These are phyloP conservation scores for Paecilomyces sp. DNA, from an alignment of 2,329 filamentous ascomycete species.

Conservation along the genomic window DNA sequence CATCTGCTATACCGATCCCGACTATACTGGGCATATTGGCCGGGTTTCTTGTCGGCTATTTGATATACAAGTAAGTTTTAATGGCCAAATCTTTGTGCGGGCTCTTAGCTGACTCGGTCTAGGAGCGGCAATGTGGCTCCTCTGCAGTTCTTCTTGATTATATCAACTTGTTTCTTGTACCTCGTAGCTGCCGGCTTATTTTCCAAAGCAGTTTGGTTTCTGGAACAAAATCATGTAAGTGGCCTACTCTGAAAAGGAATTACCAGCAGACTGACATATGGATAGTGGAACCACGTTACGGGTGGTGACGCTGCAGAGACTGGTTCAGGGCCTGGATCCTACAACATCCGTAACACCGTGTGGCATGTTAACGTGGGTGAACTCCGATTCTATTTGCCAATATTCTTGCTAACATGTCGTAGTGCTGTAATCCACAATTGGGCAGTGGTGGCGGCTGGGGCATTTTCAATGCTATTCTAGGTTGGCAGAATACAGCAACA, in stretches of 20 bases:
- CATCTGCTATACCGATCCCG: constrained; percentile 68
- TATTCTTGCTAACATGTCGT: background rate
- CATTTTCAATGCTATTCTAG: constrained; percentile 77
- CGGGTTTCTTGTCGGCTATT: constrained; percentile 60
- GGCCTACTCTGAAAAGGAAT: background rate
- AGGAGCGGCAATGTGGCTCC: constrained; percentile 58
- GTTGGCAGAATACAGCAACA: constrained; percentile 83
- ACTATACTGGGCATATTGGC: constrained; percentile 65
- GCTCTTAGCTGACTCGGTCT: background rate
- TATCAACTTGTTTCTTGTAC: constrained; percentile 76
- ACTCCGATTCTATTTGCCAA: background rate
- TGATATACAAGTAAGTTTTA: constrained; percentile 65
- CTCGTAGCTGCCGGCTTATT: constrained; percentile 78
- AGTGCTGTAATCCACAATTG: constrained; percentile 70
- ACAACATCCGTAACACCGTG: constrained; percentile 69
- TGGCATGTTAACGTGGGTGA: constrained; percentile 71
- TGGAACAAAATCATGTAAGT: constrained; percentile 53
- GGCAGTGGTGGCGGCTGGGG: constrained; percentile 76
- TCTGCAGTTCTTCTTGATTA: constrained; percentile 71
- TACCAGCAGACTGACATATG: background rate
- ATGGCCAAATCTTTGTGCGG: background rate
- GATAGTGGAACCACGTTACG: constrained; percentile 54
- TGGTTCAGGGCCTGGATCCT: constrained; percentile 64
- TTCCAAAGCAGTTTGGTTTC: constrained; percentile 65
- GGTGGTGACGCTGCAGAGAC: constrained; percentile 53